Evolutionary conservation across 139 green algal species (phyloP).

Genomic region (Ettlia oleoabundans): DNA sequence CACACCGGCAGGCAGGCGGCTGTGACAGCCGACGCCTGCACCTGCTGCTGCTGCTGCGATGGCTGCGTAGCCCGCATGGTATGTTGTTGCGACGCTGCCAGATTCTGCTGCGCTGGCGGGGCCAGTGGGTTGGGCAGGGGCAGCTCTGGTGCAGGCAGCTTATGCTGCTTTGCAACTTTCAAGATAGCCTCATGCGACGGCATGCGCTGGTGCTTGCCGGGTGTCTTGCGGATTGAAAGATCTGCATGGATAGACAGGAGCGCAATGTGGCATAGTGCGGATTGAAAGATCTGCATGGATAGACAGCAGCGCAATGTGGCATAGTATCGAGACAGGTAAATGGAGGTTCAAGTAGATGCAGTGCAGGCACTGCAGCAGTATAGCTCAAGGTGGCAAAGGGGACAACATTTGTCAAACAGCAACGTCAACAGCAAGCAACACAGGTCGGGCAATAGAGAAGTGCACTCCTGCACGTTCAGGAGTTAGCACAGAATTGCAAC

Average conservation of each 20-base stretch:
- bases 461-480: background rate
- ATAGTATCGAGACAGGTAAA: too few species aligned
- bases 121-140: background rate
- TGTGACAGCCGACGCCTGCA: background rate
- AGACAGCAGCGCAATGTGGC: too few species aligned
- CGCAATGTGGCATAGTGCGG: too few species aligned
- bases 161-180: constrained; percentile 57
- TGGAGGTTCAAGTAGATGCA: too few species aligned
- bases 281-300: too few species aligned
- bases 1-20: background rate
- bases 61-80: background rate
- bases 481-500: background rate
- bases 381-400: background rate
- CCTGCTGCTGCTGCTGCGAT: background rate
- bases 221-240: constrained; percentile 25
- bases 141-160: constrained; percentile 33
- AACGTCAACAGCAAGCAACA: background rate
- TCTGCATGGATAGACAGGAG: constrained; percentile 26
- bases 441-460: background rate
- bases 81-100: background rate
- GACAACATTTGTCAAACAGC: background rate
- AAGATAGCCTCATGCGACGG: constrained; percentile 78
- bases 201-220: constrained; percentile 63
- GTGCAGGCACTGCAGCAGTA: too few species aligned
- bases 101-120: background rate